Base-by-base conservation (phyloP, 2,329 filamentous ascomycete genomes). In the Xylariaceae sp. region DNA sequence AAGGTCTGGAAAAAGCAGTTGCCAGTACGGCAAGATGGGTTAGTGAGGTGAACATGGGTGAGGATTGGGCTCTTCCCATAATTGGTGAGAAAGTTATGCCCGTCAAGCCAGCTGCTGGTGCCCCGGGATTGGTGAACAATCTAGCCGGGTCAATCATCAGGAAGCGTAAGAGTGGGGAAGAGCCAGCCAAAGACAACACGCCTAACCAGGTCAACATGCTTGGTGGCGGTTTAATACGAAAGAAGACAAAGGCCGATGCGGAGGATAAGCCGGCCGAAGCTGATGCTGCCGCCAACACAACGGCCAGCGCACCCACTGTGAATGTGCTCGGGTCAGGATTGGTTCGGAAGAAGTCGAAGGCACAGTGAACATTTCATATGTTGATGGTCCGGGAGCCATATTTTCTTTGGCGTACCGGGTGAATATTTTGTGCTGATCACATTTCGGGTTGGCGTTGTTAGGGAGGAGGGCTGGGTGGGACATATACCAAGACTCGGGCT, bases 11-110 rank as follows among this genome's bases (percentile, higher is more conserved):
- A 9, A 82, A 87, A 52, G 86, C 88, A 0, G 76, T 75, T 1
- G 77, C 78, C 37, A 90, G 88, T 68, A 90, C 89, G 2, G 76
- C 74, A 55, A 83, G 88, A 56, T 94, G 89, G 89, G 78, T 86
- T 49, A 80, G 80, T 11, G 88, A 93, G 68, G 84, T 88, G 1
- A 82, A 81, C 13, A 75, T 78, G 58, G 80, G 80, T 0, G 72
- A 76, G 0, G 67, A 71, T 17, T 87, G 83, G 84, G 81, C 82
- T 0, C 69, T 78, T 7, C 72, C 75, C 0, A 74, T 87, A 1
- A 70, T 73, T 2, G 85, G 85, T 0, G 73, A 68, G 37, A 72
- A 73, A 37, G 71, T 72, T 37, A 55, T 69, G 9, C 63, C 70
- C 7, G 59, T 60, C 4, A 53, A 68, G 0, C 51, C 60, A 0